A percentile compares a stretch with the other conserved stretches of the same genome.
These are phyloP conservation scores for Lyophyllum decastes DNA, from an alignment of 768 basidiomycete species.

Conservation along the genomic window DNA sequence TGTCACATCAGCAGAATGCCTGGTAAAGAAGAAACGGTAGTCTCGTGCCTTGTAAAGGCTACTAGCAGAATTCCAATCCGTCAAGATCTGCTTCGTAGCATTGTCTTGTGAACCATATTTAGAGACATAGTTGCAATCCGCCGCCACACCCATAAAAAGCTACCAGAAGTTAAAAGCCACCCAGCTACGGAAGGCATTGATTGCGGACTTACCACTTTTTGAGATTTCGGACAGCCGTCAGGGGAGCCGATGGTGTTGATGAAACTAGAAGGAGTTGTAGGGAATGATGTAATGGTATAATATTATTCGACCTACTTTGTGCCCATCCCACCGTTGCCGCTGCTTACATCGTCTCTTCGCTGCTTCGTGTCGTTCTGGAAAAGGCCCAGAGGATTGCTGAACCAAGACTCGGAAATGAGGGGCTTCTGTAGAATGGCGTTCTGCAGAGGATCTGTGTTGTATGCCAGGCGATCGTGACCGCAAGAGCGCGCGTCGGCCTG, in stretches of 20 bases:
- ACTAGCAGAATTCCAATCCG: conserved; percentile 78
- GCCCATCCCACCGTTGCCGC: conserved; percentile 49
- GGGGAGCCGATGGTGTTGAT: conserved; percentile 65
- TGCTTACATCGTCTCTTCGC: conserved; percentile 58
- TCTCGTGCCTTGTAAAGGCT: conserved; percentile 60
- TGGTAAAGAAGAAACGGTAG: background rate
- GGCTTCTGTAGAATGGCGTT: conserved; percentile 51
- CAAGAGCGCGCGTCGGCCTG: conserved; percentile 46
- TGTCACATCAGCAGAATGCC: background rate
- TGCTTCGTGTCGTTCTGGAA: conserved; percentile 35
- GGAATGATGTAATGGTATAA: conserved; percentile 4
- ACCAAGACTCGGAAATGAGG: conserved; percentile 30
- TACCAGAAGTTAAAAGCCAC: conserved; percentile 19
- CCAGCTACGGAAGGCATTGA: background rate
- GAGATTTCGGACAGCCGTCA: conserved; percentile 69
- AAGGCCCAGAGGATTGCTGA: conserved; percentile 42
- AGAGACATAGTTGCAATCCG: conserved; percentile 78
- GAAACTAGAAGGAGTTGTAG: conserved; percentile 48
- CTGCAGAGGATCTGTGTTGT: conserved; percentile 59
- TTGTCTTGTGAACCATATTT: conserved; percentile 64
- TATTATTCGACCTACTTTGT: conserved; percentile 47
- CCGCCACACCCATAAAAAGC: conserved; percentile 85
- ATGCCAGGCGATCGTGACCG: conserved; percentile 68
- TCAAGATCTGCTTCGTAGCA: conserved; percentile 76
- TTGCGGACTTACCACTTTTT: conserved; percentile 58